Base-by-base conservation (phyloP, 768 basidiomycete genomes). In the Podaxis sp. region DNA sequence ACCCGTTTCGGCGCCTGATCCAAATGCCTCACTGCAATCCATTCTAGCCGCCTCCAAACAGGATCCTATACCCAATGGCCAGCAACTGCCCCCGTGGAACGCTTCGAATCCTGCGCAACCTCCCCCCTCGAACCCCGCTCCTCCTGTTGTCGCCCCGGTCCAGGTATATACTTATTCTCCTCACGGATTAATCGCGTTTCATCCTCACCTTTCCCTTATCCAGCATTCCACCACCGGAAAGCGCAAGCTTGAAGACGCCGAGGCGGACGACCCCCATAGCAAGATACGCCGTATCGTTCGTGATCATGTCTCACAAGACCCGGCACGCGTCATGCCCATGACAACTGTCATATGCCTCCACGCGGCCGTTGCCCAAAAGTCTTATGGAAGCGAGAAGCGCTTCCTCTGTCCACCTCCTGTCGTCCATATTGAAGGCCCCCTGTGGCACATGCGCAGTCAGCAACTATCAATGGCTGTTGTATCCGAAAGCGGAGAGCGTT, bases 311-410 rank as follows among this genome's bases (percentile, higher is more conserved):
- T 85, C 85, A 37, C 88, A 89, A 69, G 89, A 92, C 68, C 86
- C 87, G 8, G 73, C 84, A 54, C 88, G 88, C 65, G 85, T 89
- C 67, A 84, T 91, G 77, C 89, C 90, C 63, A 93, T 94, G 93
- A 94, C 93, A 40, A 94, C 92, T 41, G 91, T 94, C 36, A 85
- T 93, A 64, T 94, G 91, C 67, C 81, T 95, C 57, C 94, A 96
- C 70, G 93, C 94, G 25, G 93, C 92, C 36, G 93, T 95, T 55
- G 95, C 93, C 1, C 95, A 97, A 78, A 97, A 97, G 77, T 95
- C 93, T 11, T 97, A 97, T 72, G 93, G 93, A 56, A 93, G 90
- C 73, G 95, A 97, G 78, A 95, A 96, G 74, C 89, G 95, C 61
- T 94, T 96, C 72, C 84, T 98, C 40, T 94, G 92, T 69, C 95